phyloP scores from a whole-genome alignment of 2,329 filamentous ascomycete species.

The Beauveria caledonica region DNA sequence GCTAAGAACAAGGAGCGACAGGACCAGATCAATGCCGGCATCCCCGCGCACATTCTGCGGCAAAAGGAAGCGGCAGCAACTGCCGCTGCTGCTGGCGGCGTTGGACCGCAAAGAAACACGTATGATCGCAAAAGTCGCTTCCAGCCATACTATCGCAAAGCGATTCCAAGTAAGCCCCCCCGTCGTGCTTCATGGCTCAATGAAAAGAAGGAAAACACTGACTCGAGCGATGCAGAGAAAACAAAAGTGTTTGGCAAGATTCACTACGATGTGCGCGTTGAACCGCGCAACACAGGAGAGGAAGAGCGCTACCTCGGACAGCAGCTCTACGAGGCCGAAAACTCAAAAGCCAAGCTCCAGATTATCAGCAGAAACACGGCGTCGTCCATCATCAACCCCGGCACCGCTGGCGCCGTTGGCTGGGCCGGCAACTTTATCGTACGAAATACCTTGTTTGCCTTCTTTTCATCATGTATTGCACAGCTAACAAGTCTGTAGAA shows the following conservation, averaged over 20 bases:
- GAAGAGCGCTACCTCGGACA: conserved; percentile 55
- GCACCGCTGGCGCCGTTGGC: conserved; percentile 29
- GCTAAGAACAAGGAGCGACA: conserved; percentile 42
- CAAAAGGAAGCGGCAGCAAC: conserved; percentile 24
- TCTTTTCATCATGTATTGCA: neutral
- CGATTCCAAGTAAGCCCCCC: conserved; percentile 60
- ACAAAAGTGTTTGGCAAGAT: conserved; percentile 68
- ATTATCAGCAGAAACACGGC: conserved; percentile 43
- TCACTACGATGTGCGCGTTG: conserved; percentile 66
- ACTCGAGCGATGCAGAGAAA: conserved; percentile 51
- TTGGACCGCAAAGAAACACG: conserved; percentile 35
- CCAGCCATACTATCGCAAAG: conserved; percentile 58
- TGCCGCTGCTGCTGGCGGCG: conserved; percentile 13
- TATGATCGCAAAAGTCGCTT: conserved; percentile 36
- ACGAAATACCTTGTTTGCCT: conserved; percentile 23
- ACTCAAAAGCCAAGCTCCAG: conserved; percentile 40
- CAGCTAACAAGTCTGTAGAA: conserved; percentile 35
- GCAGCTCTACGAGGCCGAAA: conserved; percentile 43
- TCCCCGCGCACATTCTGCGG: conserved; percentile 48
- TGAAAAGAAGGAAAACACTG: conserved; percentile 12
- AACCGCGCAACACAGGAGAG: conserved; percentile 64
- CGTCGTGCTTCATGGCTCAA: neutral
- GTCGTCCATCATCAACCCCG: conserved; percentile 48
- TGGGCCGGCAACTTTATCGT: conserved; percentile 48
- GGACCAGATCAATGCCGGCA: conserved; percentile 49